phyloP scores from a whole-genome alignment of 345 rosid genomes.

The Cardamine resedifolia region DNA sequence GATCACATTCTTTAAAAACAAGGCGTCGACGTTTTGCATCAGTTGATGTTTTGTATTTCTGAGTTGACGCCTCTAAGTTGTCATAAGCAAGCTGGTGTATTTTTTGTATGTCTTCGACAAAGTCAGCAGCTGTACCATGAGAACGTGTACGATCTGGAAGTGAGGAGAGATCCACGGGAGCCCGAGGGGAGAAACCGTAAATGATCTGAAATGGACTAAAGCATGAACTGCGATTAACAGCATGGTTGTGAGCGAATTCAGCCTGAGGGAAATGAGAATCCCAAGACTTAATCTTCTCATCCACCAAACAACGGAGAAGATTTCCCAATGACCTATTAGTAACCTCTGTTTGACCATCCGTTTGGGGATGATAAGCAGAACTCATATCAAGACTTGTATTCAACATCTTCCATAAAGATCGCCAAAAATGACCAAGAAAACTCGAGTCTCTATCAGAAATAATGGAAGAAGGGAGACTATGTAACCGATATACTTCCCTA shows the following conservation, averaged over 20 bases:
- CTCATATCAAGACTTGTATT: neutral
- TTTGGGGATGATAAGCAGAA: neutral
- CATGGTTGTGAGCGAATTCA: neutral
- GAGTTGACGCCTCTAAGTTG: neutral
- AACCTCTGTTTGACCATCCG: neutral
- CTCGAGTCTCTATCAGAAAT: neutral
- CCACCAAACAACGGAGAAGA: neutral
- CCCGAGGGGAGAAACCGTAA: neutral
- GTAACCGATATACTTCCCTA: too few species aligned
- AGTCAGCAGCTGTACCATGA: neutral
- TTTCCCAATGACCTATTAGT: neutral
- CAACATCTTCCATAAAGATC: neutral
- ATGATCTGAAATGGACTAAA: neutral
- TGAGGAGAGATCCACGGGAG: neutral
- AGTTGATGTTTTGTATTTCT: too few species aligned
- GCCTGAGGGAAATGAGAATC: neutral
- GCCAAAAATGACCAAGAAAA: neutral
- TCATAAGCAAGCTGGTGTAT: accelerated
- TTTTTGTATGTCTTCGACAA: neutral
- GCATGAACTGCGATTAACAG: neutral
- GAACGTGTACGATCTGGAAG: neutral
- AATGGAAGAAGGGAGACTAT: too few species aligned
- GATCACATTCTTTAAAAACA: too few species aligned
- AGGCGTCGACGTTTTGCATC: too few species aligned
- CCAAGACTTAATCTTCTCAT: neutral